phyloP scores from a whole-genome alignment of 768 basidiomycete species.

The Melanogaster broomeanus region DNA sequence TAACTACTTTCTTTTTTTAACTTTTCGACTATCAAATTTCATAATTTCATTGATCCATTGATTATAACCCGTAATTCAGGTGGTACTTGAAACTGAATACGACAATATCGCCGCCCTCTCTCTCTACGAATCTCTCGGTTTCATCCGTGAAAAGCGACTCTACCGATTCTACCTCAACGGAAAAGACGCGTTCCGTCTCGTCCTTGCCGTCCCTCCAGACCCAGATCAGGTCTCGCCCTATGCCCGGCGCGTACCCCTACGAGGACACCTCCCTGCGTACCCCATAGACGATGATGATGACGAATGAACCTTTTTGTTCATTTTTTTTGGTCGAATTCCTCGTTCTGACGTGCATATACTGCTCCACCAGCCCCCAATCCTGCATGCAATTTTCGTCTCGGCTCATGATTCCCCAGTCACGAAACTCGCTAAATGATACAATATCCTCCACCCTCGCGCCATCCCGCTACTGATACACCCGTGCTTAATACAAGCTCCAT shows the following conservation, averaged over 20 bases:
- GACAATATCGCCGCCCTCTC: slow-evolving; percentile 89
- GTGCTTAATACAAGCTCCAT: not conserved
- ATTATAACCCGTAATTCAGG: slow-evolving; percentile 42
- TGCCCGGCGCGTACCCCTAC: slow-evolving; percentile 14
- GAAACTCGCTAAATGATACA: not conserved
- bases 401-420: not conserved
- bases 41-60: not conserved
- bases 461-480: not conserved
- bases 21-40: not conserved
- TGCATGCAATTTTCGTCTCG: not conserved
- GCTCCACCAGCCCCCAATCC: not conserved
- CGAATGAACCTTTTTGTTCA: too few relatives aligned
- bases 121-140: slow-evolving; percentile 90
- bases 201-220: slow-evolving; percentile 56
- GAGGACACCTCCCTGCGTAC: slow-evolving; percentile 18
- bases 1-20: not conserved
- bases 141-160: slow-evolving; percentile 93
- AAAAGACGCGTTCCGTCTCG: slow-evolving; percentile 90
- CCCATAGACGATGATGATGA: slow-evolving; percentile 29
- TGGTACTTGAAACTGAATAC: slow-evolving; percentile 94
- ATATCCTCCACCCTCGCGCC: not conserved
- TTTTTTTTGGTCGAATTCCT: not conserved
- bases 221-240: slow-evolving; percentile 19
- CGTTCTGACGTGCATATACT: not conserved
- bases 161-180: slow-evolving; percentile 96